Percentiles rank a stretch among this genome's conserved stretches.
Evolutionary conservation across 257 asterid genomes (phyloP).

Genomic region (Agastache rugosa): DNA sequence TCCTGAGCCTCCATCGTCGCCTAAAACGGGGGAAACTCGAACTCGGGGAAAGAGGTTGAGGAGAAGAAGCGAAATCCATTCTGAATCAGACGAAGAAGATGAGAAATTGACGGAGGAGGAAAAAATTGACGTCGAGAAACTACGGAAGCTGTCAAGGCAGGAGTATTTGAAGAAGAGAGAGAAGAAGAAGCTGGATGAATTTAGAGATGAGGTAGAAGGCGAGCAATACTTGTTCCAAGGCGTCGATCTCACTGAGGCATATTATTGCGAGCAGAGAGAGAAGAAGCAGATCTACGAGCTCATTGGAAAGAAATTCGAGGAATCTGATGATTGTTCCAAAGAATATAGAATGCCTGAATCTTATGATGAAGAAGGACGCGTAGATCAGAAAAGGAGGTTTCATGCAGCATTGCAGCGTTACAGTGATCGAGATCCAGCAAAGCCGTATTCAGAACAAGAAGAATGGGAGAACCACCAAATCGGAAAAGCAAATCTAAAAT

Average conservation of each 20-base stretch:
- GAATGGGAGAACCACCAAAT: constrained; percentile 95
- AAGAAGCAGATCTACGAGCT: constrained; percentile 72
- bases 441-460: constrained; percentile 88
- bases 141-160: constrained; percentile 77
- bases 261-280: constrained; percentile 61
- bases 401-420: constrained; percentile 45
- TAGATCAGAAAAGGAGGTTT: constrained; percentile 46
- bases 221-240: constrained; percentile 72
- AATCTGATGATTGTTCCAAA: constrained; percentile 30
- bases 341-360: constrained; percentile 79
- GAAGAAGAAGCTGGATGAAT: constrained; percentile 78
- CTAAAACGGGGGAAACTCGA: not conserved
- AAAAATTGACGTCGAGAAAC: constrained; percentile 60
- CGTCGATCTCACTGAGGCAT: constrained; percentile 66
- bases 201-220: constrained; percentile 74
- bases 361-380: constrained; percentile 44
- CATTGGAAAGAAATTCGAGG: constrained; percentile 55
- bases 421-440: constrained; percentile 72
- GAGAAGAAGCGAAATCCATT: constrained; percentile 62
- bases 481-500: constrained; percentile 73
- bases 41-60: constrained; percentile 55
- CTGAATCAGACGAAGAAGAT: constrained; percentile 89
- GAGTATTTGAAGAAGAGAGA: constrained; percentile 81
- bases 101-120: constrained; percentile 57
- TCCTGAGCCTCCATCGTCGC: not conserved